Evolutionary conservation across 2,329 filamentous ascomycete species (phyloP).

Genomic region (Neofusicoccum ribis): DNA sequence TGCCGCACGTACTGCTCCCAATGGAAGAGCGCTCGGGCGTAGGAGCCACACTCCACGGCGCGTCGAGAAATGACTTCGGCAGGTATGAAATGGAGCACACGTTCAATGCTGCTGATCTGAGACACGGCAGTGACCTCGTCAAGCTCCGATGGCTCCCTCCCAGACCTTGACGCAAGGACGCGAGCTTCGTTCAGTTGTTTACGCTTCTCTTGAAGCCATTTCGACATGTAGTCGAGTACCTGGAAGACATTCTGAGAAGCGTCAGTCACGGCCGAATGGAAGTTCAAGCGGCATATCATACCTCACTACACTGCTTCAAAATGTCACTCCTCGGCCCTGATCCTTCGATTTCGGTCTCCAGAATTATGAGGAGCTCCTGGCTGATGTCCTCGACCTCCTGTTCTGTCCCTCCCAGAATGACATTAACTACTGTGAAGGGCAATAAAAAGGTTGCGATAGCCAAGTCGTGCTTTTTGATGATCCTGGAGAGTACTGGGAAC

Average conservation of each 20-base stretch:
- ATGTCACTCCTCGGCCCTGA: conserved; percentile 67
- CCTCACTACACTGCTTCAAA: conserved; percentile 83
- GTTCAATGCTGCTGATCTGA: conserved; percentile 66
- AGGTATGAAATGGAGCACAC: conserved; percentile 68
- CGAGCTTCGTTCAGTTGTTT: conserved; percentile 43
- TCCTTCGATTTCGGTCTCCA: conserved; percentile 62
- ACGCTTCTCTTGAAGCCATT: conserved; percentile 83
- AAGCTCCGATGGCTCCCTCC: conserved; percentile 46
- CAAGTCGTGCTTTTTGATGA: conserved; percentile 82
- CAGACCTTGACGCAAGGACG: conserved; percentile 45
- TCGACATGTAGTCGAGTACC: conserved; percentile 85
- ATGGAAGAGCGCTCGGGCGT: conserved; percentile 87
- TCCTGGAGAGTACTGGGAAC: conserved; percentile 77
- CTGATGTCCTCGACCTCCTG: conserved; percentile 65
- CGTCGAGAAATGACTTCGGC: conserved; percentile 75
- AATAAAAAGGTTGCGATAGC: conserved; percentile 85
- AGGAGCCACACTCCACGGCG: conserved; percentile 92
- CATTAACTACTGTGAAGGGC: conserved; percentile 82
- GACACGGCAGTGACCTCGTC: conserved; percentile 55
- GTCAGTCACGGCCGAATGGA: conserved; percentile 24
- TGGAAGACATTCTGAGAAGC: conserved; percentile 75
- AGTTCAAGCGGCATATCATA: conserved; percentile 44
- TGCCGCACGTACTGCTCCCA: conserved; percentile 86
- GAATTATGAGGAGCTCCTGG: conserved; percentile 71
- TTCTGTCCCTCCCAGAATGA: conserved; percentile 71